Conservation (phyloP, 305 asterid species). For the Solanum hybrid region DNA sequence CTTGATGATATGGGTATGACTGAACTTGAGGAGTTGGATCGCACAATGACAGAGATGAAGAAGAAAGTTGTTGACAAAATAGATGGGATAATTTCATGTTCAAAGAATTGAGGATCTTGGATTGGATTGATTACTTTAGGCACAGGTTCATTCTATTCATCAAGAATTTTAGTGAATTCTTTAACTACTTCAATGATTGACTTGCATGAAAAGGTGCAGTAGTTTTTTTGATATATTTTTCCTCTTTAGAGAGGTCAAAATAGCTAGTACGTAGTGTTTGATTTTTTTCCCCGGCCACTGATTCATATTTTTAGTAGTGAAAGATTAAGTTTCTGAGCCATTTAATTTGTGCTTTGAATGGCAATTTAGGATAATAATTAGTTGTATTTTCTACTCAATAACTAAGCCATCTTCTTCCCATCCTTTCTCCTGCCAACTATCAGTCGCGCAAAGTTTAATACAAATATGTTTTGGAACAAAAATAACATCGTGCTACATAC, state of each 20-base stretch:
- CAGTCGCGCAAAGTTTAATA: not conserved
- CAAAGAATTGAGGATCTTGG: not conserved
- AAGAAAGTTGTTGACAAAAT: constrained; percentile 16
- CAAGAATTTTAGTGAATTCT: not conserved
- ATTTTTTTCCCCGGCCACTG: not conserved
- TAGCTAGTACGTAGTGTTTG: not conserved
- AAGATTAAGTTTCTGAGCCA: not conserved
- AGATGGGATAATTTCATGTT: not conserved
- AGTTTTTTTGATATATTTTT: not conserved
- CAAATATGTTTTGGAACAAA: not conserved
- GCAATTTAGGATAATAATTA: not conserved
- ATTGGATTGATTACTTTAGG: not conserved
- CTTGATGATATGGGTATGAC: constrained; percentile 1
- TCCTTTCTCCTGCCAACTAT: not conserved
- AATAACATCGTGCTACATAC: not conserved
- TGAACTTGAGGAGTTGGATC: constrained; percentile 18
- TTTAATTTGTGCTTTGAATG: not conserved
- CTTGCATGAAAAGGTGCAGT: not conserved
- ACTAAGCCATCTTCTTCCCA: not conserved
- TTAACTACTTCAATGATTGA: not conserved
- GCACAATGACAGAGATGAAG: constrained; percentile 7
- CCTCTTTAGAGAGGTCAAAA: not conserved
- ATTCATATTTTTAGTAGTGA: not conserved
- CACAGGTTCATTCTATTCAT: not conserved
- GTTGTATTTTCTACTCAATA: not conserved